Conservation (phyloP, 768 basidiomycete species). For the Suillus decipiens region DNA sequence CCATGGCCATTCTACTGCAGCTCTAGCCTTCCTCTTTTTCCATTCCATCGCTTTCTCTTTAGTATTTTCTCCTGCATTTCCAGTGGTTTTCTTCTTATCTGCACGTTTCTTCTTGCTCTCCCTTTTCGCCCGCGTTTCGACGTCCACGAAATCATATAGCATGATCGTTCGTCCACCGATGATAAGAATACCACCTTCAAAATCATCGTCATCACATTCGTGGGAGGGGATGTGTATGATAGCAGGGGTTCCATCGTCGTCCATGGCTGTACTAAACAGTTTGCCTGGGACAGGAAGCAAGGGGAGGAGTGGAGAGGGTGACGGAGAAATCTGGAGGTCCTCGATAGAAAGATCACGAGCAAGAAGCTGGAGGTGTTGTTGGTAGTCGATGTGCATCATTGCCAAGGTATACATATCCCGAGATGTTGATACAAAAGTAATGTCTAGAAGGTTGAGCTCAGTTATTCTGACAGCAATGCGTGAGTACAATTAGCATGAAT, state of each 20-base stretch:
- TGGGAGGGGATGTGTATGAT: conserved; percentile 39
- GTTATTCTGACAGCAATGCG: conserved; percentile 44
- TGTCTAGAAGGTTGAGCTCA: conserved; percentile 67
- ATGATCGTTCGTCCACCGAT: conserved; percentile 67
- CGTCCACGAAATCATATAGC: conserved; percentile 57
- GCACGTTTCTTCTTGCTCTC: conserved; percentile 54
- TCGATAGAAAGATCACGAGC: conserved; percentile 55
- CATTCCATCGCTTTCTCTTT: conserved; percentile 56
- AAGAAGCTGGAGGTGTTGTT: conserved; percentile 61
- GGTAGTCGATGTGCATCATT: conserved; percentile 67
- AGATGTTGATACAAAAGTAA: conserved; percentile 55
- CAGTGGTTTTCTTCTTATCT: conserved; percentile 51
- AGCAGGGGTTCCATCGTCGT: conserved; percentile 40
- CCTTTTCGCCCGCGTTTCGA: conserved; percentile 51
- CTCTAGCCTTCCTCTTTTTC: conserved; percentile 55
- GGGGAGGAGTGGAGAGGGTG: conserved; percentile 46
- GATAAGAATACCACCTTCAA: conserved; percentile 70
- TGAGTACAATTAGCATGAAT: conserved; percentile 7
- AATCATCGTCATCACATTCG: conserved; percentile 29
- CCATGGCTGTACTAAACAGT: conserved; percentile 33
- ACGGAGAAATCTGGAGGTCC: conserved; percentile 51
- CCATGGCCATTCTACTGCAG: conserved; percentile 75
- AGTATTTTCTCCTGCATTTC: conserved; percentile 40
- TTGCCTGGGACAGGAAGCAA: conserved; percentile 55
- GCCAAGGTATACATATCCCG: conserved; percentile 54